These are phyloP conservation scores for Leptosphaerulina australis DNA, from an alignment of 2,329 filamentous ascomycete species.

Conservation along the genomic window DNA sequence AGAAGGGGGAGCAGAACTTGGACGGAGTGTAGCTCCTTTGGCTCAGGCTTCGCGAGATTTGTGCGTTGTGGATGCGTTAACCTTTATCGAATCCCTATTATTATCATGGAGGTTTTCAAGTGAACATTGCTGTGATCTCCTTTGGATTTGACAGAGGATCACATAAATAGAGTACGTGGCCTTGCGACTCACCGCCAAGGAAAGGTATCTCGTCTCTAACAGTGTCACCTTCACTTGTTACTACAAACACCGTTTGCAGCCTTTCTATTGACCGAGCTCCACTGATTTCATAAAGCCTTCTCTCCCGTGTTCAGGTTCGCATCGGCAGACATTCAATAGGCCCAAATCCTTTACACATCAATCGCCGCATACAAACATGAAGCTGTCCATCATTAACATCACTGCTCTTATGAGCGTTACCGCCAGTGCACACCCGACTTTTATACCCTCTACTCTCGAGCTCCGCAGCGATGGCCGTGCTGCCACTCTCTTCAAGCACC, in stretches of 20 bases:
- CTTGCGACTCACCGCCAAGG: background rate
- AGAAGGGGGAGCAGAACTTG: conserved; percentile 8
- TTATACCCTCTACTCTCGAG: background rate
- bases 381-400: background rate
- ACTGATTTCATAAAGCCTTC: background rate
- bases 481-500: conserved; percentile 12
- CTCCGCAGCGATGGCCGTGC: conserved; percentile 4
- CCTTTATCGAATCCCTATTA: background rate
- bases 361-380: background rate
- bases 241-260: background rate
- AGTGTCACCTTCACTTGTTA: background rate
- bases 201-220: background rate
- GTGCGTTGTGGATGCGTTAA: background rate
- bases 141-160: background rate
- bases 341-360: background rate
- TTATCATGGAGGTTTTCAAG: background rate
- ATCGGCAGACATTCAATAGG: no score
- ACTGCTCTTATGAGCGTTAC: background rate
- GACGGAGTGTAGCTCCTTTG: background rate
- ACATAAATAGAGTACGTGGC: background rate
- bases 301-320: background rate
- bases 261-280: background rate
- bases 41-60: background rate
- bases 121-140: background rate
- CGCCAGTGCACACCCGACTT: background rate